Evolutionary conservation across 768 basidiomycete genomes (phyloP).

Genomic region (Porphyrellus cyaneotinctus): DNA sequence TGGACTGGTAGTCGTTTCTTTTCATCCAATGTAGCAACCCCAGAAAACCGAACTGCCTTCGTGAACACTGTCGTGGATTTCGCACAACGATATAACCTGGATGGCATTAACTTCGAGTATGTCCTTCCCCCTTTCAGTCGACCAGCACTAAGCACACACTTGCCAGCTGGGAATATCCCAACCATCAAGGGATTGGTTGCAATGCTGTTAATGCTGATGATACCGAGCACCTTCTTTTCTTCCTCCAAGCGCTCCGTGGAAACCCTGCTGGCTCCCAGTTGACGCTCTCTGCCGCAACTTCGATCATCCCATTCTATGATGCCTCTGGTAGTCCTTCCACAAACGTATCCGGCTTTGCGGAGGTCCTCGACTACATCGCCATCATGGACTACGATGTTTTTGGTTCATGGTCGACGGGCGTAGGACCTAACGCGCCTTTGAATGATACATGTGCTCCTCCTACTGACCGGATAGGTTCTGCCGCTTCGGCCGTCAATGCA

Average conservation of each 20-base stretch:
- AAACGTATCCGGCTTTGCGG: conserved; percentile 69
- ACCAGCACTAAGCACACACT: conserved; percentile 11
- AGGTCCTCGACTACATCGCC: conserved; percentile 61
- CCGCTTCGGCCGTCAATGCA: conserved; percentile 59
- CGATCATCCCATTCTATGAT: conserved; percentile 61
- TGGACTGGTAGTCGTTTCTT: conserved; percentile 66
- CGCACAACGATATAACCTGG: conserved; percentile 45
- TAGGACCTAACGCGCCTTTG: conserved; percentile 81
- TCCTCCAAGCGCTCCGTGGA: conserved; percentile 64
- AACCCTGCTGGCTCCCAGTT: conserved; percentile 48
- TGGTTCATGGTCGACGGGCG: conserved; percentile 48
- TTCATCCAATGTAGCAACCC: conserved; percentile 56
- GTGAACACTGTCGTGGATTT: conserved; percentile 51
- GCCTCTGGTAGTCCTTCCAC: conserved; percentile 54
- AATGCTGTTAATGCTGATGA: conserved; percentile 59
- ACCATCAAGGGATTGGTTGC: conserved; percentile 58
- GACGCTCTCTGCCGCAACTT: conserved; percentile 69
- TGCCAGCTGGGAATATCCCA: conserved; percentile 84
- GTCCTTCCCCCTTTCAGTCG: background rate
- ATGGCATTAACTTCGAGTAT: conserved; percentile 46
- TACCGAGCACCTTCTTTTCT: conserved; percentile 69
- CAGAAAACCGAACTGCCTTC: conserved; percentile 57
- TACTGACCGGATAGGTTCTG: conserved; percentile 64
- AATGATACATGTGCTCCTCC: conserved; percentile 65
- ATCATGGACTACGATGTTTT: conserved; percentile 67